Evolutionary conservation across 164 flowering plant species (phyloP).

Genomic region (Umbilicus rupestris): DNA sequence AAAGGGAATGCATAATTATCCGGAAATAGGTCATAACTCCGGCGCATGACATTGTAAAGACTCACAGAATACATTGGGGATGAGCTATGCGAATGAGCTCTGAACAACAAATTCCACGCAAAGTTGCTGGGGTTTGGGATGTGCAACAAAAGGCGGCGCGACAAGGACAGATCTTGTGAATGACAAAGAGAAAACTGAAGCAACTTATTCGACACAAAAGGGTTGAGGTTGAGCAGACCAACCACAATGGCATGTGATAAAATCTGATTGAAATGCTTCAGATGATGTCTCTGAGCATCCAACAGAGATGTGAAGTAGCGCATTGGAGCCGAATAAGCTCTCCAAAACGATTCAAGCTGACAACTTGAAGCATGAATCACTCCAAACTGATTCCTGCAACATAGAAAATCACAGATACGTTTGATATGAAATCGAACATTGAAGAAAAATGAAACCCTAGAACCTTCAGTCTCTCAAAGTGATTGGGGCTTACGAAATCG

Average conservation of each 20-base stretch:
- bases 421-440: too few species aligned
- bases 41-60: neutral
- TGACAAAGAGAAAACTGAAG: neutral
- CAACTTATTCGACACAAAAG: neutral
- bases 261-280: neutral
- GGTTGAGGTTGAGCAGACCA: neutral
- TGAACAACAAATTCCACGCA: neutral
- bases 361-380: too few species aligned
- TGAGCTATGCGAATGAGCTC: neutral
- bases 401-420: too few species aligned
- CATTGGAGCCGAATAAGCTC: too few species aligned
- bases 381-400: too few species aligned
- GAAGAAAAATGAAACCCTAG: too few species aligned
- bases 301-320: neutral
- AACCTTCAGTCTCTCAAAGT: neutral
- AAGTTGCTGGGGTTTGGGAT: conserved; percentile 4
- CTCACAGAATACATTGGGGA: neutral
- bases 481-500: neutral
- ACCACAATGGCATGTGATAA: neutral
- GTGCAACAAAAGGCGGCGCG: conserved; percentile 1
- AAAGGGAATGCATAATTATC: conserved; percentile 8
- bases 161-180: neutral
- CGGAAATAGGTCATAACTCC: neutral
- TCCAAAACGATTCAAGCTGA: too few species aligned
- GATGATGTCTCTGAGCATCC: neutral